Evolutionary conservation across 768 basidiomycete genomes (phyloP), one percentile per base, ranked within the genome.

Genomic region (Rhodotorula babjevae): DNA sequence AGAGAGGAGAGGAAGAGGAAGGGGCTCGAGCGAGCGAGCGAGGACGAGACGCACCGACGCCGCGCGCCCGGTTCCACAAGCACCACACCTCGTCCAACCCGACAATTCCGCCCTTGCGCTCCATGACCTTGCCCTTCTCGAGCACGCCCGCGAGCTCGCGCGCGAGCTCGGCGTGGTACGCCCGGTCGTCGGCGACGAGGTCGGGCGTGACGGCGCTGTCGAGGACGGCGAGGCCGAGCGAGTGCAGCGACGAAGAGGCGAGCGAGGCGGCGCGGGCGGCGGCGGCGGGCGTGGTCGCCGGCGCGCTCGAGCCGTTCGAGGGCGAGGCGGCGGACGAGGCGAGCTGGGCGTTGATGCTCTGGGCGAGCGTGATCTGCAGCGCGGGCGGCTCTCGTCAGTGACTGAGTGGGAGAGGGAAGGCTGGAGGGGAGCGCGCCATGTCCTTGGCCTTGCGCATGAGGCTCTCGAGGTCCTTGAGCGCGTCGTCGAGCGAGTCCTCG

Each of bases 371-470:
- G 68, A 94, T 79, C 79, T 80, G 67, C 36, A 36, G 36, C n/a
- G n/a, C n/a, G n/a, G n/a, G n/a, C n/a, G n/a, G n/a, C n/a, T n/a
- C n/a, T n/a, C n/a, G n/a, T n/a, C n/a, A n/a, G n/a, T n/a, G n/a
- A n/a, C n/a, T n/a, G n/a, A n/a, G n/a, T n/a, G 36, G 36, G 5
- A 36, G 36, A 36, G 9, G 36, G 36, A 9, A 36, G 36, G 36
- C 4, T 36, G 9, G 52, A n/a, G 25, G 3, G 15, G 8, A 14
- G 29, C 44, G 50, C 15, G 80, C 93, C 88, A 98, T 95, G 76
- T 94, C 92, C 74, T 87, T 89, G 2, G 93, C 93, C 79, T 94
- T 91, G 61, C 89, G 84, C 90, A 91, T 93, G 59, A 98, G 82
- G 0, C 89, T 89, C 79, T 97, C 92, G 47, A 98, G 85, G 78